A percentile compares a stretch with the other conserved stretches of the same genome.
These are phyloP conservation scores for Lyophyllum shimeji DNA, from an alignment of 768 basidiomycete species.

Conservation along the genomic window DNA sequence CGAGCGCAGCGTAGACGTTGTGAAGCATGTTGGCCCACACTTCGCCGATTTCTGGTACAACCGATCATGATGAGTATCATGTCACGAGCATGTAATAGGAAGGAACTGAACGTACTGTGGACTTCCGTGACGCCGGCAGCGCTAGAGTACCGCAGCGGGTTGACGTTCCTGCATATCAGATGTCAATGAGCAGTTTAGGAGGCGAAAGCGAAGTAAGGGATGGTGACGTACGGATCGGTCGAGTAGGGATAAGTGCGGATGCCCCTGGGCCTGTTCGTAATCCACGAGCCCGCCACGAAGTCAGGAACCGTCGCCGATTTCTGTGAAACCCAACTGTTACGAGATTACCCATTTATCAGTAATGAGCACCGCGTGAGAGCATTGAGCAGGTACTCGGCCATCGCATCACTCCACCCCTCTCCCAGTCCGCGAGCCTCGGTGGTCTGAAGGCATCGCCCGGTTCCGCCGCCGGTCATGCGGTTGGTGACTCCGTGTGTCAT, in stretches of 20 bases:
- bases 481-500: slow-evolving; percentile 49
- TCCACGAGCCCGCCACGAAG: slow-evolving; percentile 30
- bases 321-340: slow-evolving; percentile 17
- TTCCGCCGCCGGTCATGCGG: slow-evolving; percentile 51
- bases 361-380: too few species aligned
- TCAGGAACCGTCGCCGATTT: slow-evolving; percentile 26
- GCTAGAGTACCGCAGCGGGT: slow-evolving; percentile 35
- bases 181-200: slow-evolving; percentile 14
- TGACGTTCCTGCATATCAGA: slow-evolving; percentile 22
- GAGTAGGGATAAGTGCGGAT: slow-evolving; percentile 51
- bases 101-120: slow-evolving; percentile 36
- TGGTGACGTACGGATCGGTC: slow-evolving; percentile 29
- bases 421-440: slow-evolving; percentile 67
- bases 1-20: slow-evolving; percentile 38
- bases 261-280: slow-evolving; percentile 36
- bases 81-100: too few species aligned
- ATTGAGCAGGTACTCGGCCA: slow-evolving; percentile 30
- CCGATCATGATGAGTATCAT: not conserved
- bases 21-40: slow-evolving; percentile 38
- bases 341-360: too few species aligned
- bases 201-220: not conserved
- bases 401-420: slow-evolving; percentile 56
- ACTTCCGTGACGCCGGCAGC: slow-evolving; percentile 31
- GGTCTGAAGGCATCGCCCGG: slow-evolving; percentile 59
- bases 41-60: slow-evolving; percentile 42